Percentiles rank a stretch among this genome's conserved stretches.
These are phyloP conservation scores for Vitis hybrid DNA, from an alignment of 177 flowering plant species.

Conservation along the genomic window DNA sequence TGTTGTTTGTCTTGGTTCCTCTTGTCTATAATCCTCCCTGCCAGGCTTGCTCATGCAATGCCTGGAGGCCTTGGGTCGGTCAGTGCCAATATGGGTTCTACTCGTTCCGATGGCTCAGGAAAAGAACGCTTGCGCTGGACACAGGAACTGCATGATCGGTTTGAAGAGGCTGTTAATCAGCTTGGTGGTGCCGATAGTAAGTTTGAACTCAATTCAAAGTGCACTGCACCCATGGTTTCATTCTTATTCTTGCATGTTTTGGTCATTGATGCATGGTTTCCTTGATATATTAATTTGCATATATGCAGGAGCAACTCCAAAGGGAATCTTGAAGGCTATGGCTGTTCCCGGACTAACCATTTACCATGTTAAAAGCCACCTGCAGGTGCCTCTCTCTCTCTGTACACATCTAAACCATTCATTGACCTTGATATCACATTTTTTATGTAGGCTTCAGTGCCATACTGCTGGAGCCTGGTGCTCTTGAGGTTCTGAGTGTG, in stretches of 20 bases:
- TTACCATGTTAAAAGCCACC: conserved; percentile 77
- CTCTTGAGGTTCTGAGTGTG: too few relatives aligned
- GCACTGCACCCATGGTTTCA: not conserved
- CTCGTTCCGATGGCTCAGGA: conserved; percentile 27
- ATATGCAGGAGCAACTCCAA: conserved; percentile 69
- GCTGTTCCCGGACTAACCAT: conserved; percentile 53
- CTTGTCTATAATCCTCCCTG: conserved; percentile 1
- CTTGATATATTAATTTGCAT: too few relatives aligned
- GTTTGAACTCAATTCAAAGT: conserved; percentile 10
- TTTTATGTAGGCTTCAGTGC: not conserved
- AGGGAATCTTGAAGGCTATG: conserved; percentile 69
- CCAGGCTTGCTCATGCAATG: conserved; percentile 1
- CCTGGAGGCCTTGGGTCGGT: not conserved
- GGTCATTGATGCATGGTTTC: not conserved
- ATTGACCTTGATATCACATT: not conserved
- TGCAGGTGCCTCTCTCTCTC: conserved; percentile 51
- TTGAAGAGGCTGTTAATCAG: conserved; percentile 62
- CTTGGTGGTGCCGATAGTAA: conserved; percentile 82
- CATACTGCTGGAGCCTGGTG: too few relatives aligned
- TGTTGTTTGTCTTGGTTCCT: conserved; percentile 2
- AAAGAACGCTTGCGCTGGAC: conserved; percentile 76
- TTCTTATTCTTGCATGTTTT: not conserved
- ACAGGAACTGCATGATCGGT: conserved; percentile 60
- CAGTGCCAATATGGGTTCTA: conserved; percentile 31
- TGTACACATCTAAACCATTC: not conserved